Evolutionary conservation across 345 rosid species (phyloP), one percentile per base, ranked within the genome.

Genomic region (Hibiscus trionum): DNA sequence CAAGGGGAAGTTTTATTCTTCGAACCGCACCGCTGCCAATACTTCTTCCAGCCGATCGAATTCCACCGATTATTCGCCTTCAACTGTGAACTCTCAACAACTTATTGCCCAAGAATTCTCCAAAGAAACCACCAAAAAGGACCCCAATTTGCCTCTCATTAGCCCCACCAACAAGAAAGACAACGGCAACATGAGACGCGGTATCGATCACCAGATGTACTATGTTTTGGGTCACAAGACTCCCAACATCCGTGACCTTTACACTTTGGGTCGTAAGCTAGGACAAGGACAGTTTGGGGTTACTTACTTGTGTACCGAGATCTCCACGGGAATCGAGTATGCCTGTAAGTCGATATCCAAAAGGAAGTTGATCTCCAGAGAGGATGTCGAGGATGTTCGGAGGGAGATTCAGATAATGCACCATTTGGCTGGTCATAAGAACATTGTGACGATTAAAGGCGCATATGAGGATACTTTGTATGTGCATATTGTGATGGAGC

Each of bases 331-430:
- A 44, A 79, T 24, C 66, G 96, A 91, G 69, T 91, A 88, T 59
- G 98, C 98, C 21, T 94, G 98, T 80, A 94, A 94, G 83, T 94
- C 98, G 10, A 94, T 94, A 74, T 88, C 97, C 11, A 94, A 94
- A 83, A 86, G 98, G 78, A 94, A 94, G 83, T 79, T 94, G 84
- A 88, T 94, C 60, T 85, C 98, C 72, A 94, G 81, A 79, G 98
- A 94, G 82, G 98, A 94, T 75, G 90, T 94, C 57, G 98, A 94
- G 73, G 98, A 94, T 76, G 97, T 94, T 50, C 77, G 95, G 71
- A 86, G 98, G 81, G 98, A 94, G 83, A 94, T 94, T 77, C 97
- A 91, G 87, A 94, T 91, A 85, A 94, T 94, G 98, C 98, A 94
- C 76, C 98, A 94, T 77, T 88, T 94, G 87, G 96, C 98, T 0